Conservation (phyloP, 306 rosid genomes). For the Arachis stenosperma region DNA sequence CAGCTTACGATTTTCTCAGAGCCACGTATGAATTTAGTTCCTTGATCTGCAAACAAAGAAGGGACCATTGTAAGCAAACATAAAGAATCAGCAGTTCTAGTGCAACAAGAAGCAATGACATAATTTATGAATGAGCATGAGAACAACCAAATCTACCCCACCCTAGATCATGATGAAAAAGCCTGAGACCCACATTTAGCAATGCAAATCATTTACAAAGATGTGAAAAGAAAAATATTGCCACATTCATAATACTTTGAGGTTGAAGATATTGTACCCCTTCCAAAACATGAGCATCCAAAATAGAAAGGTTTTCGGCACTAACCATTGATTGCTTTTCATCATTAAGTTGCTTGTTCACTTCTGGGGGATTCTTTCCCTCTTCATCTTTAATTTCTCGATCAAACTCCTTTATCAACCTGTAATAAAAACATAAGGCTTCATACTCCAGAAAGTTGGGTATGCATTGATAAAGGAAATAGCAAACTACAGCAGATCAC, state of each 20-base stretch:
- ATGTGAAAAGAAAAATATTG: constrained; percentile 12
- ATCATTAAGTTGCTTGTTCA: constrained; percentile 94
- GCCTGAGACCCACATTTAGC: background rate
- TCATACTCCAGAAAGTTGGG: constrained; percentile 22
- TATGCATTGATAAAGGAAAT: constrained; percentile 13
- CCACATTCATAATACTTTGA: constrained; percentile 19
- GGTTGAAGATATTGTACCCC: constrained; percentile 10
- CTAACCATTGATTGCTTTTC: constrained; percentile 95
- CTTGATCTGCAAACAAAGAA: constrained; percentile 63
- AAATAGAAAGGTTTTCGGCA: constrained; percentile 28
- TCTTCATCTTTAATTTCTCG: constrained; percentile 94
- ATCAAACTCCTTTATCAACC: constrained; percentile 93
- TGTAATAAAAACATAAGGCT: constrained; percentile 39
- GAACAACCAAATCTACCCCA: background rate
- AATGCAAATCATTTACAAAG: constrained; percentile 20
- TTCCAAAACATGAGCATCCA: constrained; percentile 22
- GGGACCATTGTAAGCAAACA: constrained; percentile 13
- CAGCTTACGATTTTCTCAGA: constrained; percentile 81
- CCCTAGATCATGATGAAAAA: background rate
- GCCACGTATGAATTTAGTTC: constrained; percentile 85
- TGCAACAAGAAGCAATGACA: background rate
- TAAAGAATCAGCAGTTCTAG: constrained; percentile 15
- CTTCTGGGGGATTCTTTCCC: constrained; percentile 77
- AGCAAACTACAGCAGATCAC: constrained; percentile 28
- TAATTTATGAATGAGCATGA: constrained; percentile 2